Conservation (phyloP, 2,329 filamentous ascomycete genomes). For the Tolypocladium cylindrosporum region DNA sequence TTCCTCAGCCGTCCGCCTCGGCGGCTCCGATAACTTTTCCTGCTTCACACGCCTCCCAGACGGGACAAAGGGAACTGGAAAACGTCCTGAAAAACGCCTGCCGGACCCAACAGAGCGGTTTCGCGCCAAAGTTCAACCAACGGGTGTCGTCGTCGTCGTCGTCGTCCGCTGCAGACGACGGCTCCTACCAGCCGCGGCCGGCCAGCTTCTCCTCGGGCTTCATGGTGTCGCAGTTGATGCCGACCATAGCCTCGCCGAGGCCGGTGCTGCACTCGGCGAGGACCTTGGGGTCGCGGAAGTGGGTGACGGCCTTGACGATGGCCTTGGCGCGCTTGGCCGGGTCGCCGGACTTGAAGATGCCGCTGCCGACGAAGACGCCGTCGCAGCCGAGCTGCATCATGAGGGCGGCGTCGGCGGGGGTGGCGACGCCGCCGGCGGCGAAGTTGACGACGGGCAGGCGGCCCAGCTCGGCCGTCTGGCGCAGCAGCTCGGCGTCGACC, state of each 20-base stretch:
- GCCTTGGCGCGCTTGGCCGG: constrained; percentile 83
- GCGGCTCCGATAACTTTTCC: not conserved
- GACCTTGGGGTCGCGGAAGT: constrained; percentile 77
- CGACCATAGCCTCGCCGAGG: constrained; percentile 96
- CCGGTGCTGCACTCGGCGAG: constrained; percentile 81
- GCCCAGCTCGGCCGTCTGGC: constrained; percentile 78
- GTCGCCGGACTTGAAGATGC: constrained; percentile 95
- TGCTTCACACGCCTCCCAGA: not conserved
- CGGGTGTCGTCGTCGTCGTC: not conserved
- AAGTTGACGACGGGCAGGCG: constrained; percentile 95
- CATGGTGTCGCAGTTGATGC: constrained; percentile 79
- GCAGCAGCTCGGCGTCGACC: constrained; percentile 67
- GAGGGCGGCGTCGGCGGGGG: constrained; percentile 87
- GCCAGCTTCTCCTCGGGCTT: constrained; percentile 72
- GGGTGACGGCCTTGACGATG: constrained; percentile 88
- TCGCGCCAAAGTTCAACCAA: not conserved
- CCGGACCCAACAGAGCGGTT: not conserved
- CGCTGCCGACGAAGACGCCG: constrained; percentile 91
- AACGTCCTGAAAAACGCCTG: not conserved
- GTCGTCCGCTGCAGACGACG: not conserved
- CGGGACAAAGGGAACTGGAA: not conserved
- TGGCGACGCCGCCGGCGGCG: constrained; percentile 97
- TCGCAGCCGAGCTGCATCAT: constrained; percentile 99
- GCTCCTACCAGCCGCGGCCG: constrained; percentile 68
- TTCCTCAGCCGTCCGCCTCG: not conserved